Evolutionary conservation across 352 stramenopile genomes (phyloP).

Genomic region (Phytophthora podocarpi): DNA sequence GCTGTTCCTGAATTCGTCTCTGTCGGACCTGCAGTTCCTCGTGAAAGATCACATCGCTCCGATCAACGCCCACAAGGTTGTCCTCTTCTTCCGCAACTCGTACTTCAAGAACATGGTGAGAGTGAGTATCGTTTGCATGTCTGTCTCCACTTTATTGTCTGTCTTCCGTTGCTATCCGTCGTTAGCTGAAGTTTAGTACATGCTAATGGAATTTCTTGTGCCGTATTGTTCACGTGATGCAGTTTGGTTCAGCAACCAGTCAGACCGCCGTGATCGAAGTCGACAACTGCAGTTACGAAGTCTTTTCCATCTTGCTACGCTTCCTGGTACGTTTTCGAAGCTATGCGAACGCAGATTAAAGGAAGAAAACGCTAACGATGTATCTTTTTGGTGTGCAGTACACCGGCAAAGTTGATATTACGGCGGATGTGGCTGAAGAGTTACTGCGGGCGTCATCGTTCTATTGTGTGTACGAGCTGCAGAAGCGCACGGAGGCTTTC

Average conservation of each 20-base stretch:
- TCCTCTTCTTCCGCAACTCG: constrained; percentile 90
- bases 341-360: background rate
- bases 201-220: constrained; percentile 19
- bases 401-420: constrained; percentile 88
- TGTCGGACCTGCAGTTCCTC: constrained; percentile 88
- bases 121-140: constrained; percentile 61
- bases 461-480: constrained; percentile 86
- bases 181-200: background rate
- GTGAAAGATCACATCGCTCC: constrained; percentile 86
- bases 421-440: constrained; percentile 79
- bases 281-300: constrained; percentile 89
- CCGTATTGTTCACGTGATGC: constrained; percentile 18
- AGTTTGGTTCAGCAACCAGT: constrained; percentile 84
- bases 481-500: constrained; percentile 86
- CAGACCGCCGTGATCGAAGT: constrained; percentile 89
- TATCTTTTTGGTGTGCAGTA: constrained; percentile 60
- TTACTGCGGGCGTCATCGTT: constrained; percentile 77
- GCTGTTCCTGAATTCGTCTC: constrained; percentile 79
- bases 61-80: constrained; percentile 90
- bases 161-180: background rate
- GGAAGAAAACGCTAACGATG: constrained; percentile 11
- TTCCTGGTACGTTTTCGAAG: constrained; percentile 69
- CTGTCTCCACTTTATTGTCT: constrained; percentile 4
- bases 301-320: constrained; percentile 83
- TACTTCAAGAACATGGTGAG: constrained; percentile 93